phyloP scores from a whole-genome alignment of 2,329 filamentous ascomycete genomes.

The Ceratocystis eucalypticola region DNA sequence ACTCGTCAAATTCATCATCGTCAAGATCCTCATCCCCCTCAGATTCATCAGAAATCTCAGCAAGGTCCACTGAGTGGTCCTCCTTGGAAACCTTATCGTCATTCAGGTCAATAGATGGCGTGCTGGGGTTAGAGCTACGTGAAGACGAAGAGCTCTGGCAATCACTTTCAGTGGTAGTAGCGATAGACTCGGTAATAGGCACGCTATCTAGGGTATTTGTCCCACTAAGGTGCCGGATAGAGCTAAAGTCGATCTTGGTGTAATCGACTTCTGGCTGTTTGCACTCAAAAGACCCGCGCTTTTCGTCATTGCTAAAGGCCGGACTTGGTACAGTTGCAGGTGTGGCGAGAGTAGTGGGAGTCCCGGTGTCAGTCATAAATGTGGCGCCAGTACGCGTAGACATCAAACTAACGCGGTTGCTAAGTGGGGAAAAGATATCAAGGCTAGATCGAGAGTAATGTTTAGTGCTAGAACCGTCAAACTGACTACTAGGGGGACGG shows the following conservation, averaged over 20 bases:
- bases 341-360: conserved; percentile 46
- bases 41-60: background rate
- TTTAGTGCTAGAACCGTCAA: conserved; percentile 62
- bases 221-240: conserved; percentile 35
- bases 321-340: conserved; percentile 43
- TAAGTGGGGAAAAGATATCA: conserved; percentile 47
- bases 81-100: conserved; percentile 14
- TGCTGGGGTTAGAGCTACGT: conserved; percentile 18
- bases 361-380: conserved; percentile 55
- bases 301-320: conserved; percentile 38
- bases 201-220: conserved; percentile 28
- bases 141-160: conserved; percentile 17
- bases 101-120: conserved; percentile 13
- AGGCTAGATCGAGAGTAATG: conserved; percentile 52
- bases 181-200: conserved; percentile 18
- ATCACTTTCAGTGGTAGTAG: conserved; percentile 18
- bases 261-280: conserved; percentile 40
- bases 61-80: background rate
- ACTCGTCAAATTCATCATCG: conserved; percentile 35
- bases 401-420: conserved; percentile 62
- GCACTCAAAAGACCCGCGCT: conserved; percentile 30
- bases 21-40: conserved; percentile 26
- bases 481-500: conserved; percentile 62
- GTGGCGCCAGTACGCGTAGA: conserved; percentile 55
- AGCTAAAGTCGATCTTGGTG: conserved; percentile 42